These are phyloP conservation scores for Malus orientalis DNA, from an alignment of 306 rosid genomes.

Conservation along the genomic window DNA sequence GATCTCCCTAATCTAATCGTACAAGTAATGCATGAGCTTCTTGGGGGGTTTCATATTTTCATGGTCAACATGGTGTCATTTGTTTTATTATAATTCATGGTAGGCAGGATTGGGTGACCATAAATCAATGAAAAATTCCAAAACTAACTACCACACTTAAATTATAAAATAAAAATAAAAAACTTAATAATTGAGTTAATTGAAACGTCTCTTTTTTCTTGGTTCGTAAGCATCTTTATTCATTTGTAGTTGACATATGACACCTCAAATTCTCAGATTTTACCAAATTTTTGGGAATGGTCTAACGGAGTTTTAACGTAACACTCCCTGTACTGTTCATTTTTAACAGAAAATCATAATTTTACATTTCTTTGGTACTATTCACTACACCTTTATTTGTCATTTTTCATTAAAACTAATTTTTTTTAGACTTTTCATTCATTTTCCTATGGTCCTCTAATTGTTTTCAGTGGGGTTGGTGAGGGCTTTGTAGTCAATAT, in stretches of 20 bases:
- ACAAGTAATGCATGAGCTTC: conserved; percentile 9
- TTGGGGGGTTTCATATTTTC: neutral
- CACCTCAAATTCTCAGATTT: conserved; percentile 21
- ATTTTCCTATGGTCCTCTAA: neutral
- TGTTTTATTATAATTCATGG: conserved; percentile 28
- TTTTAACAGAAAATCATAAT: too few species aligned
- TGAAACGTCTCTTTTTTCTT: conserved; percentile 3
- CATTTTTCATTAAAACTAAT: too few species aligned
- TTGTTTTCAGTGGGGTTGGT: conserved; percentile 65
- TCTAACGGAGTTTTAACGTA: neutral
- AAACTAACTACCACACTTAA: conserved; percentile 44
- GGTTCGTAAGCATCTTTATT: conserved; percentile 34
- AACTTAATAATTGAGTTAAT: neutral
- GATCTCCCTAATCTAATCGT: neutral
- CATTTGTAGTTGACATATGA: conserved; percentile 32
- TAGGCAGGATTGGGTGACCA: conserved; percentile 55
- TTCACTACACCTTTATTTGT: too few species aligned
- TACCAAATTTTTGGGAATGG: conserved; percentile 29
- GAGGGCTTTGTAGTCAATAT: conserved; percentile 44
- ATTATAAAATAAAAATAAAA: neutral
- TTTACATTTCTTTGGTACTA: too few species aligned
- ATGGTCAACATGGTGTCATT: conserved; percentile 32
- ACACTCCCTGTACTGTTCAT: too few species aligned
- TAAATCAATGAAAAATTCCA: conserved; percentile 23
- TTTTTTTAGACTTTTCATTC: too few species aligned